Evolutionary conservation across 768 basidiomycete species (phyloP).

Genomic region (Clavulina sp.): DNA sequence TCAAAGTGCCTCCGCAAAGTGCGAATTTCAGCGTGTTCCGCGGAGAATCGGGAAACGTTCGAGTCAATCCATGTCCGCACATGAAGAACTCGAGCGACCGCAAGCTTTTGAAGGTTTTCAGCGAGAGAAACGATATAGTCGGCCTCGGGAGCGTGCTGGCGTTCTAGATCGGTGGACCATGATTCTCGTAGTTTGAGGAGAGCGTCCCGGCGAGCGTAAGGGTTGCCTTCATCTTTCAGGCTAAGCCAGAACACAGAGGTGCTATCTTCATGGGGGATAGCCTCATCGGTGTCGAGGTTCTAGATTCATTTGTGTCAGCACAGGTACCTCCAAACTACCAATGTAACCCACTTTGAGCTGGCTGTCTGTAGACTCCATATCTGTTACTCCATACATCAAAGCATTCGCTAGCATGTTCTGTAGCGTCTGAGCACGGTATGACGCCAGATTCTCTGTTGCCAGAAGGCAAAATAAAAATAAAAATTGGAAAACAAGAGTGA

Average conservation of each 20-base stretch:
- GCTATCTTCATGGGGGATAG: conserved; percentile 20
- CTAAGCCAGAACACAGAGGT: conserved; percentile 15
- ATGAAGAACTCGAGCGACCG: conserved; percentile 27
- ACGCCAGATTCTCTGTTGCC: no score
- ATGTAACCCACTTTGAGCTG: conserved; percentile 28
- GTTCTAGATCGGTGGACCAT: conserved; percentile 20
- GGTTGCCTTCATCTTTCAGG: conserved; percentile 10
- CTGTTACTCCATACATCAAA: conserved; percentile 29
- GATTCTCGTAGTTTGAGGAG: conserved; percentile 11
- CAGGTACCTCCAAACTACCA: background rate
- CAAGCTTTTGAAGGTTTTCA: conserved; percentile 23
- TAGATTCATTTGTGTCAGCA: conserved; percentile 11
- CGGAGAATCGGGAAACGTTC: conserved; percentile 31
- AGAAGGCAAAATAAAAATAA: no score
- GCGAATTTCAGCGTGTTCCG: conserved; percentile 29
- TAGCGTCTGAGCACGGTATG: conserved; percentile 19
- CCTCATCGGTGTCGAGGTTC: conserved; percentile 36
- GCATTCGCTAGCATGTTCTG: conserved; percentile 27
- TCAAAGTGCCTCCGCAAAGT: conserved; percentile 29
- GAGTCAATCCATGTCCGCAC: conserved; percentile 34
- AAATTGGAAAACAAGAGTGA: conserved; percentile 24
- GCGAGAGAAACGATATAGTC: conserved; percentile 27
- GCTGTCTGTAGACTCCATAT: conserved; percentile 29
- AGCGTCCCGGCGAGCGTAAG: conserved; percentile 13
- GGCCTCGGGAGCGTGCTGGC: conserved; percentile 23